Conservation (phyloP, 768 basidiomycete genomes). For the Tubosaeta sp. region DNA sequence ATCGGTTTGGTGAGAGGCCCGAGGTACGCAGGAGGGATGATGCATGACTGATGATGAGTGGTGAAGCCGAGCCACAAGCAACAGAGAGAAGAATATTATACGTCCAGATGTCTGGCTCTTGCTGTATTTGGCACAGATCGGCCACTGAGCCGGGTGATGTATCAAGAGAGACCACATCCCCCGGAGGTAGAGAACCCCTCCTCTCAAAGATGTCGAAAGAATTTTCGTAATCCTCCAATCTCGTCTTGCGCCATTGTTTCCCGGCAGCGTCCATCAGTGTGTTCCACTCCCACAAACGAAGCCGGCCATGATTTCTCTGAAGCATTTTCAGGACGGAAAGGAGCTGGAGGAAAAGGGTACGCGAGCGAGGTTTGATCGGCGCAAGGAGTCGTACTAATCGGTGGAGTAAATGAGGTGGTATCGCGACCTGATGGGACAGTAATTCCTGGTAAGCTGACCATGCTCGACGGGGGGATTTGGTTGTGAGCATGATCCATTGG, state of each 20-base stretch:
- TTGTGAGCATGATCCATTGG: constrained; percentile 31
- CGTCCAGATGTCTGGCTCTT: constrained; percentile 61
- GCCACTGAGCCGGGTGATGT: constrained; percentile 6
- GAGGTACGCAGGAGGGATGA: constrained; percentile 50
- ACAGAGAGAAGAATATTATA: constrained; percentile 64
- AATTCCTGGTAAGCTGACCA: constrained; percentile 44
- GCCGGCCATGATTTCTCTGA: constrained; percentile 47
- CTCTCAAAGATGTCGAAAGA: constrained; percentile 60
- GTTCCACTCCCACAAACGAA: constrained; percentile 74
- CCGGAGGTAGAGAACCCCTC: constrained; percentile 40
- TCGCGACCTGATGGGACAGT: constrained; percentile 19
- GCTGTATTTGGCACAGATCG: not conserved
- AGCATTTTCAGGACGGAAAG: constrained; percentile 64
- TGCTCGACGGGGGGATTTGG: constrained; percentile 31
- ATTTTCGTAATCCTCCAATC: constrained; percentile 52
- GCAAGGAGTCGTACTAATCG: constrained; percentile 59
- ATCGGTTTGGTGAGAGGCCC: constrained; percentile 51
- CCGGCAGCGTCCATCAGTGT: constrained; percentile 64
- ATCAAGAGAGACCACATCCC: constrained; percentile 4
- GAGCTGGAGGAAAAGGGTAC: constrained; percentile 57
- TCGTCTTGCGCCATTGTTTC: constrained; percentile 58
- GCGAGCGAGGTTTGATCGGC: constrained; percentile 50
- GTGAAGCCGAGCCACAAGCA: constrained; percentile 50
- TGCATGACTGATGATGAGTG: constrained; percentile 46
- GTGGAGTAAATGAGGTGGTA: constrained; percentile 48